A percentile compares a stretch with the other conserved stretches of the same genome.
Conservation (phyloP, 495 filamentous ascomycete genomes). For the Staphylotrichum longicolle region DNA sequence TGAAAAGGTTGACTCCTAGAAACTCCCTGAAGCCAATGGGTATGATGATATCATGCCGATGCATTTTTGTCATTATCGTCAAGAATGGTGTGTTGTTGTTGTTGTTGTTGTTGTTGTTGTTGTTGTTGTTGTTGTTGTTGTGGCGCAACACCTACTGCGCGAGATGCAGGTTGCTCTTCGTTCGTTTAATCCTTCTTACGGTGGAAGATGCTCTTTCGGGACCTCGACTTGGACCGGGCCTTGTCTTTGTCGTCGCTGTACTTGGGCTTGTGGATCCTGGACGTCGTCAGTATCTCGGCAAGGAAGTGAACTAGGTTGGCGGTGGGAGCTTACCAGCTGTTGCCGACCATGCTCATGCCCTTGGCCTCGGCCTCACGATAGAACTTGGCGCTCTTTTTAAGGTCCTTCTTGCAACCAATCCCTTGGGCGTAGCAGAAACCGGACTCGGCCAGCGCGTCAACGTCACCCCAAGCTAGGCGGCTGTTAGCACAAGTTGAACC, state of each 20-base stretch:
- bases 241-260: constrained; percentile 64
- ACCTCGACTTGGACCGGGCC: constrained; percentile 46
- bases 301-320: neutral
- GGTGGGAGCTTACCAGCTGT: constrained; percentile 74
- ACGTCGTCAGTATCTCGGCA: neutral
- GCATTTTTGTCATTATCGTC: constrained; percentile 26
- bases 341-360: constrained; percentile 96
- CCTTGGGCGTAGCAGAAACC: constrained; percentile 87
- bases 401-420: constrained; percentile 86
- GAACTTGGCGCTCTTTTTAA: constrained; percentile 89
- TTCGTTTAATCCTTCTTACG: constrained; percentile 27
- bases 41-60: constrained; percentile 23
- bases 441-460: constrained; percentile 84
- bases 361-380: constrained; percentile 88
- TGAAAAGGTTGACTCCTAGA: constrained; percentile 15
- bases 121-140: too few relatives aligned
- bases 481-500: constrained; percentile 20
- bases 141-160: constrained; percentile 1
- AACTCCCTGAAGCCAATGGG: constrained; percentile 20
- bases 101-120: too few relatives aligned
- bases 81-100: constrained; percentile 12
- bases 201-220: constrained; percentile 45
- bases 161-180: neutral
- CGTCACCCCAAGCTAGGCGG: constrained; percentile 79
- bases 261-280: constrained; percentile 91